Percentiles rank a stretch among this genome's conserved stretches.
These are phyloP conservation scores for Myxozyma neotropica DNA, from an alignment of 805 yeast species.

Conservation along the genomic window DNA sequence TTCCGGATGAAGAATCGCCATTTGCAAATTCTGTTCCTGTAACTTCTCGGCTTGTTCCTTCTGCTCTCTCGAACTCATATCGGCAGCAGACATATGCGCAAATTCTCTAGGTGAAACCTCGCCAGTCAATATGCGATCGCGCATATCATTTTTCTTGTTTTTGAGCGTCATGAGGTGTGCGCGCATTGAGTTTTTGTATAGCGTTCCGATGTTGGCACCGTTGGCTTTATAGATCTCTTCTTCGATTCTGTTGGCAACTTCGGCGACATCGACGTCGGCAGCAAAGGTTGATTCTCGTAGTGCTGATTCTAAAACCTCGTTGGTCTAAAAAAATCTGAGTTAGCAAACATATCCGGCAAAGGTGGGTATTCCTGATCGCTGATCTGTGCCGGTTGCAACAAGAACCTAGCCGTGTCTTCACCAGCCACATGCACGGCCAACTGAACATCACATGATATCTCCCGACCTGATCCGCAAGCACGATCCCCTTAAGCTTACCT, in stretches of 20 bases:
- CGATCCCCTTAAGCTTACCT: constrained; percentile 6
- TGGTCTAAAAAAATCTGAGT: neutral
- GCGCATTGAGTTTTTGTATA: constrained; percentile 36
- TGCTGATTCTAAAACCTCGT: neutral
- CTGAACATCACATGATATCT: no score
- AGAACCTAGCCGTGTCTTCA: neutral
- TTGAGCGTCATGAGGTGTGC: constrained; percentile 39
- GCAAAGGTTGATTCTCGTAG: constrained; percentile 3
- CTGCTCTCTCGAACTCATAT: constrained; percentile 39
- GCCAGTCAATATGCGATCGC: constrained; percentile 36
- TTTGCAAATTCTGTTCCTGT: constrained; percentile 26
- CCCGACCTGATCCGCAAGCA: neutral
- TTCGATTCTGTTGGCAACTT: constrained; percentile 13
- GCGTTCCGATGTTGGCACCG: constrained; percentile 22
- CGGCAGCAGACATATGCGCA: constrained; percentile 39
- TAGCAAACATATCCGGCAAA: neutral
- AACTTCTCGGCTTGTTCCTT: constrained; percentile 37
- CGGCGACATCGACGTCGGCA: neutral
- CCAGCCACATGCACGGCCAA: neutral
- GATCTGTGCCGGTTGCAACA: no score
- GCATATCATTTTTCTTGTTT: constrained; percentile 36
- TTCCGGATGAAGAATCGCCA: constrained; percentile 26
- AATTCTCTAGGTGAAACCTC: constrained; percentile 38
- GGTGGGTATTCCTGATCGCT: no score
- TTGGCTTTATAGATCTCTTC: constrained; percentile 13